Conservation (phyloP, 2,329 filamentous ascomycete genomes). For the Madurella fahalii region DNA sequence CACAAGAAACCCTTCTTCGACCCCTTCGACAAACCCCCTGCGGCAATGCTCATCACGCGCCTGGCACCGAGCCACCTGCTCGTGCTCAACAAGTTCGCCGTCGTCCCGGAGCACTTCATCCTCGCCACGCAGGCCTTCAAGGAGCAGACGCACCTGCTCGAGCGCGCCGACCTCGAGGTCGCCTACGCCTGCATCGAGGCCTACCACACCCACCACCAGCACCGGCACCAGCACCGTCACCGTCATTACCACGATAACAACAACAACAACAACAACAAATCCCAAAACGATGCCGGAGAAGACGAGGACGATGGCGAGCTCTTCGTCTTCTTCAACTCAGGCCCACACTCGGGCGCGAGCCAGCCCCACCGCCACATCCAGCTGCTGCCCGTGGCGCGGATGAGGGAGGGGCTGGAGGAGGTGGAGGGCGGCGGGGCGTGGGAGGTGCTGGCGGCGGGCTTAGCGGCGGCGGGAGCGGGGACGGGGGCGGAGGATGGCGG, state of each 20-base stretch:
- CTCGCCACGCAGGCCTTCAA: constrained; percentile 61
- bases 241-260: too few relatives aligned
- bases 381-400: constrained; percentile 61
- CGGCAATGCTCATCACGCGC: constrained; percentile 49
- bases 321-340: constrained; percentile 68
- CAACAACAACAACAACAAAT: too few relatives aligned
- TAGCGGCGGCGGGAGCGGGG: too few relatives aligned
- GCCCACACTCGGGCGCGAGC: constrained; percentile 63
- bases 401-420: constrained; percentile 50
- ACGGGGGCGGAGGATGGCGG: too few relatives aligned
- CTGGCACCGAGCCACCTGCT: constrained; percentile 56
- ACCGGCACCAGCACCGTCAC: too few relatives aligned
- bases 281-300: constrained; percentile 6
- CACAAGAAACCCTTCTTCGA: constrained; percentile 40
- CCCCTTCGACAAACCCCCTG: constrained; percentile 60
- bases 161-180: constrained; percentile 55
- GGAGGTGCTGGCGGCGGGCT: constrained; percentile 45
- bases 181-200: constrained; percentile 59
- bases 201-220: constrained; percentile 36
- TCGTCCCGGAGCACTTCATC: constrained; percentile 69
- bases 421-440: constrained; percentile 34
- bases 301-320: constrained; percentile 35
- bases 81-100: constrained; percentile 71
- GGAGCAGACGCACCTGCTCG: constrained; percentile 61
- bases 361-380: constrained; percentile 71